phyloP scores from a whole-genome alignment of 2,329 filamentous ascomycete species.

The Aureobasidium namibiae region DNA sequence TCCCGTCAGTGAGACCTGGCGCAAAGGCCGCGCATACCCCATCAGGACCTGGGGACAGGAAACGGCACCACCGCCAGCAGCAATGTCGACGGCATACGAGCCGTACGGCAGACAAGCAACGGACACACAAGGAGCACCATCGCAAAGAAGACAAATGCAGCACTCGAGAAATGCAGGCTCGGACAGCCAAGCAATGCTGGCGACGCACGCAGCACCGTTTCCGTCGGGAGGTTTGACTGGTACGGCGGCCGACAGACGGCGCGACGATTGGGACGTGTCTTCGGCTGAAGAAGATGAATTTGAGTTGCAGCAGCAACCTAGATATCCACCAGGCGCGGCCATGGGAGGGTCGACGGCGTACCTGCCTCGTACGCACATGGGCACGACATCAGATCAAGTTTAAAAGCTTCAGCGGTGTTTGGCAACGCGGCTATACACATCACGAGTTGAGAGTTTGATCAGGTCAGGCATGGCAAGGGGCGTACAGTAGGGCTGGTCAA shows the following conservation, averaged over 20 bases:
- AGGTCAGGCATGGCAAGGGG: not conserved
- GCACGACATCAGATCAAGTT: not conserved
- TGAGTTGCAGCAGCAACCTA: constrained; percentile 4
- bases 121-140: not conserved
- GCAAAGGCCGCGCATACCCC: constrained; percentile 51
- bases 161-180: not conserved
- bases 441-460: not conserved
- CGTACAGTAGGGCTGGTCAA: not conserved
- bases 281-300: constrained; percentile 8
- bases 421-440: not conserved
- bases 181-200: constrained; percentile 6
- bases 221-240: not conserved
- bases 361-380: constrained; percentile 6
- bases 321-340: constrained; percentile 2
- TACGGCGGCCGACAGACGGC: not conserved
- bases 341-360: constrained; percentile 11
- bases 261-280: constrained; percentile 11
- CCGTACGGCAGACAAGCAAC: not conserved
- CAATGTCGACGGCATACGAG: constrained; percentile 9
- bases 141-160: not conserved
- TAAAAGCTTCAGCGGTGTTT: not conserved
- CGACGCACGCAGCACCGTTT: constrained; percentile 10
- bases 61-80: constrained; percentile 20
- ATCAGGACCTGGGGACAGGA: constrained; percentile 50
- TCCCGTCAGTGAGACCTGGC: constrained; percentile 45